phyloP scores from a whole-genome alignment of 148 eudicot genomes.

The Vaccinium macrocarpon region DNA sequence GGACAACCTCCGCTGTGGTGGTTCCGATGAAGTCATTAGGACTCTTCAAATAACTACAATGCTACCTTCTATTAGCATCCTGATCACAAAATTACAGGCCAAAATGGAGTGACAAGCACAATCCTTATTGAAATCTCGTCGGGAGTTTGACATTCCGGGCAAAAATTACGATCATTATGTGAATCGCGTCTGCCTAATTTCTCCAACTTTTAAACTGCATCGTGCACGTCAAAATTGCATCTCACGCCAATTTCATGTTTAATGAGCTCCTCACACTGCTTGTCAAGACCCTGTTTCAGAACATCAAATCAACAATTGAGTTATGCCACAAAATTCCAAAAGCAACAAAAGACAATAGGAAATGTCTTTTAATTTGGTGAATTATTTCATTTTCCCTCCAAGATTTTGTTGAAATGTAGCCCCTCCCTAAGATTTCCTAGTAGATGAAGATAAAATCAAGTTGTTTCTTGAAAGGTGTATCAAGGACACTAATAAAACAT shows the following conservation, averaged over 20 bases:
- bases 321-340: neutral
- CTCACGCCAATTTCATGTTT: constrained; percentile 78
- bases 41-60: constrained; percentile 60
- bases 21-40: constrained; percentile 85
- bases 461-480: neutral
- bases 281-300: constrained; percentile 76
- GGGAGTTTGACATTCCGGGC: neutral
- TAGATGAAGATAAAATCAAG: neutral
- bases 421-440: no score
- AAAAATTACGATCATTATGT: neutral
- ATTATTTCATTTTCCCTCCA: neutral
- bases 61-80: constrained; percentile 80
- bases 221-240: constrained; percentile 94
- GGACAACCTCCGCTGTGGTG: constrained; percentile 76
- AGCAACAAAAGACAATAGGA: neutral
- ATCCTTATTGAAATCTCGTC: neutral
- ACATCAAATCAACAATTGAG: neutral
- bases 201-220: constrained; percentile 78
- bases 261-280: constrained; percentile 73
- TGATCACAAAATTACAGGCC: constrained; percentile 14
- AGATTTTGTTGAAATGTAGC: neutral
- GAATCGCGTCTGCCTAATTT: constrained; percentile 56
- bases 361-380: neutral
- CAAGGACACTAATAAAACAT: no score
- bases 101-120: neutral